Evolutionary conservation across 225 moss, liverwort and hornwort genomes (phyloP).

Genomic region (Rhytidiadelphus loreus): DNA sequence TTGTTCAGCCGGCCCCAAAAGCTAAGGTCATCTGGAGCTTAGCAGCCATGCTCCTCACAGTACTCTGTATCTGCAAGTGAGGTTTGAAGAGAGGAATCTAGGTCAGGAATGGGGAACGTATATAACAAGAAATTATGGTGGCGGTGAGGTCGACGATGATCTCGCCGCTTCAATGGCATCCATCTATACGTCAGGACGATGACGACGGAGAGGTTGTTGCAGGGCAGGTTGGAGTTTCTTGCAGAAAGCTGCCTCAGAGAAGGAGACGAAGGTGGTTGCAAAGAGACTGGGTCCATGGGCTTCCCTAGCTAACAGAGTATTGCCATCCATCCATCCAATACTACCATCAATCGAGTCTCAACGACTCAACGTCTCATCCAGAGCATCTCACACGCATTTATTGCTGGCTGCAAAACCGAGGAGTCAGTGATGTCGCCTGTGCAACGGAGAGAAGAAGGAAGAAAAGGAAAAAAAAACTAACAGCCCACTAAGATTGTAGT

Average conservation of each 20-base stretch:
- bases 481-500: not conserved
- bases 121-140: not conserved
- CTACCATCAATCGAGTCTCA: not conserved
- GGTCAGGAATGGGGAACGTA: not conserved
- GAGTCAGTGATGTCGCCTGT: not conserved
- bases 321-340: conserved; percentile 15
- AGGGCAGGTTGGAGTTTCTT: conserved; percentile 37
- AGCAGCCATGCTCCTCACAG: not conserved
- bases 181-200: conserved; percentile 8
- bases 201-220: conserved; percentile 13
- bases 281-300: conserved; percentile 11
- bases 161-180: not conserved
- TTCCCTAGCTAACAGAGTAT: not conserved
- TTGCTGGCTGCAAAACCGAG: not conserved
- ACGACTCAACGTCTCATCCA: conserved; percentile 18
- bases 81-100: conserved; percentile 4
- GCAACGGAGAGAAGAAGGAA: not conserved
- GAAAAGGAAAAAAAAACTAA: not conserved
- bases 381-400: conserved; percentile 18
- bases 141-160: not conserved
- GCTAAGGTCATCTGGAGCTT: not conserved
- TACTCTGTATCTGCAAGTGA: not conserved
- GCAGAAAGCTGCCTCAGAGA: conserved; percentile 14
- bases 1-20: not conserved
- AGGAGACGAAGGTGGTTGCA: conserved; percentile 37